phyloP scores from a whole-genome alignment of 257 asterid species.

The Anisodus acutangulus region DNA sequence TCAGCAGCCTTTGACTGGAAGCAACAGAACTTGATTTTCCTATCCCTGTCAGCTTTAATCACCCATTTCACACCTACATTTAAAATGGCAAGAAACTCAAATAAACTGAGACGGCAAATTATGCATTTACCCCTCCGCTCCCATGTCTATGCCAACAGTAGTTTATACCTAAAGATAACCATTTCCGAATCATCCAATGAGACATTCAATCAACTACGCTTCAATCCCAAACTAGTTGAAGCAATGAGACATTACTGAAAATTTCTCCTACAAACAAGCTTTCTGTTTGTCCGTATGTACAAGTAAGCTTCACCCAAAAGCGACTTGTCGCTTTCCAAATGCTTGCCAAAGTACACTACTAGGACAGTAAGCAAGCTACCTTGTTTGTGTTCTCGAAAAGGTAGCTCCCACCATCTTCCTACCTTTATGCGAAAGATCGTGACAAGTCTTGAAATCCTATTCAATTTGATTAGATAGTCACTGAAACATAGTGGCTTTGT shows the following conservation, averaged over 20 bases:
- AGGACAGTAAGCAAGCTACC: background rate
- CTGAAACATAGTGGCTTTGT: background rate
- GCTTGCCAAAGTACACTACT: background rate
- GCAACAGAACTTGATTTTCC: constrained; percentile 87
- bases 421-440: background rate
- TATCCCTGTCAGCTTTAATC: constrained; percentile 70
- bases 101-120: background rate
- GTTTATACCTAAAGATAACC: background rate
- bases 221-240: constrained; percentile 9
- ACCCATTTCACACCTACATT: constrained; percentile 84
- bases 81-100: constrained; percentile 23
- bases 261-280: background rate
- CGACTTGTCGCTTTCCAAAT: background rate
- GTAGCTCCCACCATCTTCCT: background rate
- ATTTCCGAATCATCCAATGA: background rate
- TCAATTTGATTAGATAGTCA: background rate
- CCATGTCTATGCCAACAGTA: background rate
- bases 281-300: background rate
- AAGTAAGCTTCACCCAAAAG: background rate
- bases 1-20: constrained; percentile 90
- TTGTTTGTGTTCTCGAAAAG: background rate
- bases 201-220: background rate
- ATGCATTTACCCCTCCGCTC: background rate
- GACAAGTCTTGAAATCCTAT: background rate
- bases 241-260: background rate